Base-by-base conservation (phyloP, 2,329 filamentous ascomycete genomes). In the Calonectria ilicicola region DNA sequence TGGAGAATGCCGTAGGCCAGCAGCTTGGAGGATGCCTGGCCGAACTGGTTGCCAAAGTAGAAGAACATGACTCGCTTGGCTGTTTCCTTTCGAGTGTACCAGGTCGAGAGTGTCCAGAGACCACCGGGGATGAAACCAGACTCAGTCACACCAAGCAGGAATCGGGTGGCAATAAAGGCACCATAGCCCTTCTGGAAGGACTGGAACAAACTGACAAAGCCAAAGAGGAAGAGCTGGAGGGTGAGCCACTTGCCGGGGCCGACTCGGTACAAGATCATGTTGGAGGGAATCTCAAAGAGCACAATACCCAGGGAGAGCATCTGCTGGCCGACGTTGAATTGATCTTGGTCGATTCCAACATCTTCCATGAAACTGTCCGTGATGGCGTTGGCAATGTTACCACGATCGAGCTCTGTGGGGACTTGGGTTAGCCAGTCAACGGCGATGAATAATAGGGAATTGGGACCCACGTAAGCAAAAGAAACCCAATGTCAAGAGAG, bases 31-130 rank as follows among this genome's bases (percentile, higher is more conserved):
- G 78, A 81, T 1, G 82, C 82, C 23, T 83, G 80, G 6, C 87
- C 89, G 19, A 89, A 83, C 77, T 89, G 86, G 76, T 89, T 89
- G 14, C 89, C 89, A 69, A 90, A 88, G 81, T 88, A 91, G 80
- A 90, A 90, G 40, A 90, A 78, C 78, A 87, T 87, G 62, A 89
- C 85, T 10, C 89, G 85, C 72, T 89, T 87, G 67, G 86, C 87
- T 0, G 86, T 87, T 77, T 91, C 89, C 3, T 83, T 82, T 3
- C 84, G 84, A 0, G 87, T 89, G 78, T 91, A 91, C 88, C 89
- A 91, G 1, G 86, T 88, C 0, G 88, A 89, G 1, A 91, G 80
- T 2, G 88, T 88, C 81, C 84, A 89, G 0, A 87, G 80, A 8
- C 83, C 83, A 3, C 88, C 89, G 0, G 89, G 89, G 67, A 91